Evolutionary conservation across 228 moss, liverwort and hornwort species (phyloP), one percentile per base, ranked within the genome.

Genomic region (Sphagnum magellanicum): DNA sequence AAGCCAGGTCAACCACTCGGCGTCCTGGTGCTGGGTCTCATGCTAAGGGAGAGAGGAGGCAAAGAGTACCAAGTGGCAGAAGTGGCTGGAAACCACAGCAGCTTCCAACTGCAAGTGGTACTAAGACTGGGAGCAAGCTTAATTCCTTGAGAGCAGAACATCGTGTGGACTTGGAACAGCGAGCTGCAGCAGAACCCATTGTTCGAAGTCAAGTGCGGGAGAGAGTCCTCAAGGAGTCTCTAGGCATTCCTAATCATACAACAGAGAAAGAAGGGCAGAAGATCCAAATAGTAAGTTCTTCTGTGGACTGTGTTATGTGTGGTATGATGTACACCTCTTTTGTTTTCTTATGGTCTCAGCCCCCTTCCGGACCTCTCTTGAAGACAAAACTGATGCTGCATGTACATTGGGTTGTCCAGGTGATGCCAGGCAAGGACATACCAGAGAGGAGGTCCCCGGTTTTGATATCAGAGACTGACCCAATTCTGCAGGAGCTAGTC

Each of bases 401-500:
- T 32, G 32, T 32, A 32, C 55, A 55, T 12, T 12, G 9, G 8
- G 4, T 55, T 55, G 55, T 55, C 9, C 55, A 55, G 55, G 55
- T 55, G 55, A 12, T 12, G 12, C 55, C 55, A 0, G 9, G 55
- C 55, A 55, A 55, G 12, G 55, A 55, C 9, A 8, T 55, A 12
- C 8, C 12, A 8, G 55, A 55, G 55, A 8, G 55, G 12, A 55
- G 55, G 55, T 2, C 55, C 12, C 55, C 55, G 1, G 55, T 55
- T 12, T 12, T 55, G 55, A 55, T 55, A 55, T 12, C 55, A 4
- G 11, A 49, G 49, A 49, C 55, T 61, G 77, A 79, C 63, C 52
- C 61, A 4, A 72, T 79, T 48, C 81, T 92, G 75, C 83, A 85
- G 64, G 90, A 86, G 65, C 64, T 98, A 50, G 86, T 92, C 4